phyloP scores from a whole-genome alignment of 1,139 yeast species.

The Arxiozyma slooffiae region DNA sequence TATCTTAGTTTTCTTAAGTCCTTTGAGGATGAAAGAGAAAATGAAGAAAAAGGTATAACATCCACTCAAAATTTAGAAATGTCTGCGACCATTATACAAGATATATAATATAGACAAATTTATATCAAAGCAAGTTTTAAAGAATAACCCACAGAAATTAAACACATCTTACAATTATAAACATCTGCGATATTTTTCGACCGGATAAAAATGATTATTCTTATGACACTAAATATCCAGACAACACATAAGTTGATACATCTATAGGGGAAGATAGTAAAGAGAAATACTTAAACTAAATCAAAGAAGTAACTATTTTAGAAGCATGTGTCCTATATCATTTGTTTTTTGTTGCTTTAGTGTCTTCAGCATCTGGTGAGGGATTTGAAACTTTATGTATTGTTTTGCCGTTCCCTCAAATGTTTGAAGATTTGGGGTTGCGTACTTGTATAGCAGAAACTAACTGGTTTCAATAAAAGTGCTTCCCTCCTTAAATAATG shows the following conservation, averaged over 20 bases:
- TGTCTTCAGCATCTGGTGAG: constrained; percentile 64
- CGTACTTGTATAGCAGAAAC: constrained; percentile 77
- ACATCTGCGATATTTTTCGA: constrained; percentile 8
- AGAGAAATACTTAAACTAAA: constrained; percentile 30
- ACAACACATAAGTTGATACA: constrained; percentile 32
- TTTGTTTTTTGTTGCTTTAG: constrained; percentile 67
- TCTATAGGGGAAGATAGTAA: constrained; percentile 22
- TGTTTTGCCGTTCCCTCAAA: constrained; percentile 81
- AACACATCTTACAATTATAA: background rate
- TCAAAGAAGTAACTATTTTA: constrained; percentile 49
- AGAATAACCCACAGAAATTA: background rate
- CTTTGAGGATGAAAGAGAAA: too few relatives aligned
- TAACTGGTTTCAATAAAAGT: constrained; percentile 43
- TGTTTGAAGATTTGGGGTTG: constrained; percentile 86
- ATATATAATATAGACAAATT: background rate
- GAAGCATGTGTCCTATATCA: constrained; percentile 79
- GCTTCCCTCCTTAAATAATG: constrained; percentile 49
- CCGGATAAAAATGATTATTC: constrained; percentile 36
- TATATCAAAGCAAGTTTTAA: background rate
- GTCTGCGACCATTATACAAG: background rate
- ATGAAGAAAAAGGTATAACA: background rate
- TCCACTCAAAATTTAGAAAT: background rate
- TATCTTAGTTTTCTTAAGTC: background rate
- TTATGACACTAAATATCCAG: constrained; percentile 46
- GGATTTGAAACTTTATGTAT: constrained; percentile 70